A percentile compares a stretch with the other conserved stretches of the same genome.
Conservation (phyloP, 2,329 filamentous ascomycete species). For the Ophiostoma australiae region DNA sequence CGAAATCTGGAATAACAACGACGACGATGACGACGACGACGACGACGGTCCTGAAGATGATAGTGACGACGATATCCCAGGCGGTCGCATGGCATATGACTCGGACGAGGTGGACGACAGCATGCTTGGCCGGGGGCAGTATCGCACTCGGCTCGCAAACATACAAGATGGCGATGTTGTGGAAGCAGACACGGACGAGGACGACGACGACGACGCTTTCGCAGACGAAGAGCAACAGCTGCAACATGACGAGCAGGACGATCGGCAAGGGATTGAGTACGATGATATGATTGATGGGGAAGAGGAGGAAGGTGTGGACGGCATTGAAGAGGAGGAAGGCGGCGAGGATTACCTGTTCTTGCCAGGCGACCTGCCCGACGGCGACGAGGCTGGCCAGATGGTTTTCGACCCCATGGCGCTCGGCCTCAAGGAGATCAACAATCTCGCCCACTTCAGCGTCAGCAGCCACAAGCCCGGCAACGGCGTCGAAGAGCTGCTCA, state of each 20-base stretch:
- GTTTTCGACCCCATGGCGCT: slow-evolving; percentile 50
- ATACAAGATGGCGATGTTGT: slow-evolving; percentile 4
- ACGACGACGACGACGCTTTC: slow-evolving; percentile 18
- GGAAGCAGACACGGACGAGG: not conserved
- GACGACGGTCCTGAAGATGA: slow-evolving; percentile 20
- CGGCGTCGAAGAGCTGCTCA: slow-evolving; percentile 69
- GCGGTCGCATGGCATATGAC: not conserved
- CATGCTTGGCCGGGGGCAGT: not conserved
- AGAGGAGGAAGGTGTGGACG: not conserved
- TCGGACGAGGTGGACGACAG: slow-evolving; percentile 4
- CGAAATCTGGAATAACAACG: not conserved
- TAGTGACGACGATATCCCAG: slow-evolving; percentile 19
- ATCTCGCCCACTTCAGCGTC: slow-evolving; percentile 76
- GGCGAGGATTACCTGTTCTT: slow-evolving; percentile 19
- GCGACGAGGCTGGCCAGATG: slow-evolving; percentile 27
- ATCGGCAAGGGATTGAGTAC: not conserved
- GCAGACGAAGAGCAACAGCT: slow-evolving; percentile 24
- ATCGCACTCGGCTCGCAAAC: not conserved
- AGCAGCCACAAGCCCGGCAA: slow-evolving; percentile 77
- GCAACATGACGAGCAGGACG: not conserved
- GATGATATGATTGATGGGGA: not conserved
- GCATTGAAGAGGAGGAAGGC: slow-evolving; percentile 11
- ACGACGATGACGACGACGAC: slow-evolving; percentile 11
- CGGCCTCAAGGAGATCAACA: slow-evolving; percentile 76
- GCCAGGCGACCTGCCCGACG: slow-evolving; percentile 16